A percentile compares a stretch with the other conserved stretches of the same genome.
These are phyloP conservation scores for Rhizodiscina lignyota DNA, from an alignment of 495 filamentous ascomycete genomes.

Conservation along the genomic window DNA sequence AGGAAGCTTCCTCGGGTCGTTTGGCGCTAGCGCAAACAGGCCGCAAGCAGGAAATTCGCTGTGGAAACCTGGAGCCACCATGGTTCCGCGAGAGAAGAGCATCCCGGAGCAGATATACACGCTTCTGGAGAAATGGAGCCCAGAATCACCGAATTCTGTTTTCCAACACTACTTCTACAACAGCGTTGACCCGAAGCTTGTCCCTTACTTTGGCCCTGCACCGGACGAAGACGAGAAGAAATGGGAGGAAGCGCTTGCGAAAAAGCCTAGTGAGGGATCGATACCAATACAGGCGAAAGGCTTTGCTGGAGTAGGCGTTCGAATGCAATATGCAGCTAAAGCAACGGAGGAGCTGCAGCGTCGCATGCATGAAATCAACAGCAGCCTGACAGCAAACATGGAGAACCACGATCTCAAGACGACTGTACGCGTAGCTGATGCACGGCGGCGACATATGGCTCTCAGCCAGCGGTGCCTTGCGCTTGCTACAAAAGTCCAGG, in stretches of 20 bases:
- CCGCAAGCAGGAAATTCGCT: constrained; percentile 8
- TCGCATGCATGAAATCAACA: constrained; percentile 85
- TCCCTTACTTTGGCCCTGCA: constrained; percentile 67
- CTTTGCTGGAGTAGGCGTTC: constrained; percentile 54
- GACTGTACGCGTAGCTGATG: constrained; percentile 62
- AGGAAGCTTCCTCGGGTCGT: constrained; percentile 22
- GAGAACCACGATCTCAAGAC: constrained; percentile 70
- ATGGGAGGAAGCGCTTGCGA: constrained; percentile 85
- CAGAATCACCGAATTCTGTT: constrained; percentile 46
- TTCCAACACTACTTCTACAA: constrained; percentile 95
- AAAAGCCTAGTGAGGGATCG: constrained; percentile 61
- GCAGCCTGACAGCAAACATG: constrained; percentile 58
- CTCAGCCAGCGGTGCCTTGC: constrained; percentile 67
- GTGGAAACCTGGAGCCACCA: constrained; percentile 9
- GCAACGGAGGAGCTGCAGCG: constrained; percentile 55
- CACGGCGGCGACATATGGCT: constrained; percentile 60
- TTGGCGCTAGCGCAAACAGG: too few relatives aligned
- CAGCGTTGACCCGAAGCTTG: constrained; percentile 57
- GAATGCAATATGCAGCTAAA: constrained; percentile 60
- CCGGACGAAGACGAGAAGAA: constrained; percentile 62
- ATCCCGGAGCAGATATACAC: constrained; percentile 71
- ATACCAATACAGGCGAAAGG: constrained; percentile 59
- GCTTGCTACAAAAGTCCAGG: constrained; percentile 81
- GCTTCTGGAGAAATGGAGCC: constrained; percentile 73
- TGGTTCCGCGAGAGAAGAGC: constrained; percentile 48